phyloP scores from a whole-genome alignment of 495 filamentous ascomycete genomes.

The Neurospora pannonica region DNA sequence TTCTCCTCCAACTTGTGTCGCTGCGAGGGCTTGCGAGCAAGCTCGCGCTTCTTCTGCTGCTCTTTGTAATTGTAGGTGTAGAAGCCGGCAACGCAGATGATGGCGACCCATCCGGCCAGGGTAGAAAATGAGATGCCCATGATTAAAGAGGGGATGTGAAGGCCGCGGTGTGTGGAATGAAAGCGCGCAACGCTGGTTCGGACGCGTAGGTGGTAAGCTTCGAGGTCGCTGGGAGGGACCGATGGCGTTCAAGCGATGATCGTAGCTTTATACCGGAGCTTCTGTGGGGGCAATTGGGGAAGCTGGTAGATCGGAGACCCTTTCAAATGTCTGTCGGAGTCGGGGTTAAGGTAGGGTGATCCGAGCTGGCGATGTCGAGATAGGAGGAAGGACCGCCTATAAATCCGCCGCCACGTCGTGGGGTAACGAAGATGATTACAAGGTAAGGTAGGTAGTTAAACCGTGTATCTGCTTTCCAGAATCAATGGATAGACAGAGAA shows the following conservation, averaged over 20 bases:
- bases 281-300: not conserved
- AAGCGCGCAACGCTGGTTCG: not conserved
- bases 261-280: not conserved
- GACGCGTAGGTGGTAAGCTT: not conserved
- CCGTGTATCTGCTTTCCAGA: not conserved
- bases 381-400: not conserved
- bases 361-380: not conserved
- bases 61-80: conserved; percentile 11
- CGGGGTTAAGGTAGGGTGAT: not conserved
- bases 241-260: not conserved
- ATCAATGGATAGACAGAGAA: not conserved
- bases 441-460: not conserved
- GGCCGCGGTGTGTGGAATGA: not conserved
- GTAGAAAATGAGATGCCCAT: conserved; percentile 38
- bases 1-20: conserved; percentile 26
- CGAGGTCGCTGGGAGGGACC: conserved; percentile 1
- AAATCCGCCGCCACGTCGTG: not conserved
- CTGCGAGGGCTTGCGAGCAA: conserved; percentile 7
- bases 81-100: conserved; percentile 40
- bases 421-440: not conserved
- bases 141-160: conserved; percentile 2
- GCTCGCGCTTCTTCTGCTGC: conserved; percentile 7
- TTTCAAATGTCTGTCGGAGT: not conserved
- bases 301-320: not conserved
- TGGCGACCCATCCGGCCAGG: conserved; percentile 46